phyloP scores from a whole-genome alignment of 208 protist genomes.

The Trypanosoma cruzi region DNA sequence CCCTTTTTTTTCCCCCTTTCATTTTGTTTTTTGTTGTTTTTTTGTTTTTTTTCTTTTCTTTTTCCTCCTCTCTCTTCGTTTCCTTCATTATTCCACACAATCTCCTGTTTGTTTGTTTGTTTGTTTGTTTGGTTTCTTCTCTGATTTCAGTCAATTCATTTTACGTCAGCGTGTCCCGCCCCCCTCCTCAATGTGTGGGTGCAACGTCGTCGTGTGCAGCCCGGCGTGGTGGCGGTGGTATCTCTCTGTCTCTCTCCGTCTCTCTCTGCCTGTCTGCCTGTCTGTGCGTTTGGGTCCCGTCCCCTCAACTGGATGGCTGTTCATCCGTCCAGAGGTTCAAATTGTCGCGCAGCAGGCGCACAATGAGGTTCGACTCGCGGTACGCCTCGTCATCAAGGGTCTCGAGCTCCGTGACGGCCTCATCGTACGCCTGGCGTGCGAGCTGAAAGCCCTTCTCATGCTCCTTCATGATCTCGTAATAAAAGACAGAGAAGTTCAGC shows the following conservation, averaged over 20 bases:
- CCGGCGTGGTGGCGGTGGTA: too few species aligned
- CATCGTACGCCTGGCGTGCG: slow-evolving; percentile 95
- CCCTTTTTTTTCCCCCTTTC: background rate
- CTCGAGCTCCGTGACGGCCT: slow-evolving; percentile 97
- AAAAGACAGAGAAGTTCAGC: slow-evolving; percentile 99
- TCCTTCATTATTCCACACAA: too few species aligned
- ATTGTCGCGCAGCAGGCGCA: slow-evolving; percentile 99
- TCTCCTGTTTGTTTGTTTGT: background rate
- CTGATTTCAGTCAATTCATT: slow-evolving; percentile 13
- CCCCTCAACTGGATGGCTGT: slow-evolving; percentile 48
- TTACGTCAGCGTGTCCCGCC: too few species aligned
- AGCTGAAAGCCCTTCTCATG: slow-evolving; percentile 95
- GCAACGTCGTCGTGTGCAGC: too few species aligned
- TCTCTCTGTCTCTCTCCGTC: too few species aligned
- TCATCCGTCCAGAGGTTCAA: slow-evolving; percentile 98
- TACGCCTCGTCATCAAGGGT: slow-evolving; percentile 98
- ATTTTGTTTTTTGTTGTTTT: slow-evolving; percentile 6
- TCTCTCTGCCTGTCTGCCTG: too few species aligned
- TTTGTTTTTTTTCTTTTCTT: too few species aligned
- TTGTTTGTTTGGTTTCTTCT: slow-evolving; percentile 8
- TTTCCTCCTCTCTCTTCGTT: too few species aligned
- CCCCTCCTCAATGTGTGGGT: background rate
- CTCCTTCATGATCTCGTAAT: slow-evolving; percentile 99
- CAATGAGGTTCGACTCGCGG: slow-evolving; percentile 99
- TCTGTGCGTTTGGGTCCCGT: too few species aligned